phyloP scores from a whole-genome alignment of 768 basidiomycete genomes.

The Boletus subcaerulescens region DNA sequence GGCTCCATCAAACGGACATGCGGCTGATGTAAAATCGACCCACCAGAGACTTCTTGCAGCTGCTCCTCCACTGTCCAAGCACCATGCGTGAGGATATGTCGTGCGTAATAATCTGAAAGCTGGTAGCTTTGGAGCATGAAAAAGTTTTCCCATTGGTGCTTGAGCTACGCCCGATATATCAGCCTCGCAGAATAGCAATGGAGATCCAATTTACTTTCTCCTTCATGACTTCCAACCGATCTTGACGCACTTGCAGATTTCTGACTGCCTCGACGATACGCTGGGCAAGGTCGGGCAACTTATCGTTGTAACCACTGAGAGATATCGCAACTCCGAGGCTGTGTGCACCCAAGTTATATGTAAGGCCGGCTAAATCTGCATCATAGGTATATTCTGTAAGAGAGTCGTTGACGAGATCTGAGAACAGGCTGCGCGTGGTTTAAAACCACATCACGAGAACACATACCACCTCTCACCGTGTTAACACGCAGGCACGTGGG shows the following conservation, averaged over 20 bases:
- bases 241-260: slow-evolving; percentile 58
- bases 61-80: slow-evolving; percentile 80
- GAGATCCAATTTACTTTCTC: slow-evolving; percentile 59
- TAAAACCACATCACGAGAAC: background rate
- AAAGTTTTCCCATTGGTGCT: slow-evolving; percentile 83
- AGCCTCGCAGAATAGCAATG: background rate
- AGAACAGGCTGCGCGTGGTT: slow-evolving; percentile 55
- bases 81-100: slow-evolving; percentile 65
- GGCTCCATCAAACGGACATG: background rate
- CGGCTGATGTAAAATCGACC: slow-evolving; percentile 28
- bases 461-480: slow-evolving; percentile 46
- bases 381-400: slow-evolving; percentile 90
- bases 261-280: slow-evolving; percentile 70
- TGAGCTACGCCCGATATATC: slow-evolving; percentile 44
- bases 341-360: slow-evolving; percentile 63
- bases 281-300: slow-evolving; percentile 69
- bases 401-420: slow-evolving; percentile 83
- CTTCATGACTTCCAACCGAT: slow-evolving; percentile 76
- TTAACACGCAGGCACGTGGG: slow-evolving; percentile 69
- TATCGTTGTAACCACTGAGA: slow-evolving; percentile 90
- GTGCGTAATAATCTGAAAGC: slow-evolving; percentile 72
- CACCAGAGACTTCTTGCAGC: slow-evolving; percentile 70
- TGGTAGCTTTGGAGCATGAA: slow-evolving; percentile 80
- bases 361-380: slow-evolving; percentile 86
- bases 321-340: slow-evolving; percentile 65